phyloP scores from a whole-genome alignment of 306 rosid genomes.

The Castanea crenata region DNA sequence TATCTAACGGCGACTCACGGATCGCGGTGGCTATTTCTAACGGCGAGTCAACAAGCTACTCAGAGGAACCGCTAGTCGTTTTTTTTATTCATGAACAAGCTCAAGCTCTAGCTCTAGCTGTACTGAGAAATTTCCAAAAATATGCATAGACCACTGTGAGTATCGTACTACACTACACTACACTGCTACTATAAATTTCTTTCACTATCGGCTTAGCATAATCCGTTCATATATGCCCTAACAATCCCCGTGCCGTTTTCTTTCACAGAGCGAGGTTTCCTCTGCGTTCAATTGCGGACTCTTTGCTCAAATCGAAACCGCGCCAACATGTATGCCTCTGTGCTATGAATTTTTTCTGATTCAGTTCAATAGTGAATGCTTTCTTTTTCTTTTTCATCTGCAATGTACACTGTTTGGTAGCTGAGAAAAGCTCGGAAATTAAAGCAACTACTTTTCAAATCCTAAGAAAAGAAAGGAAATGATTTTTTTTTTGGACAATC shows the following conservation, averaged over 20 bases:
- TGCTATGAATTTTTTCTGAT: not conserved
- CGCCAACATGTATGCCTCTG: conserved; percentile 29
- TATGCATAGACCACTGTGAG: conserved; percentile 33
- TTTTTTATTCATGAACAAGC: not conserved
- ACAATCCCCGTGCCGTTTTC: not conserved
- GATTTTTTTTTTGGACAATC: not conserved
- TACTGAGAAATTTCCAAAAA: not conserved
- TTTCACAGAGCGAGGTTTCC: conserved; percentile 36
- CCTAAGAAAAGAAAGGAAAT: not conserved
- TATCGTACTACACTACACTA: not conserved
- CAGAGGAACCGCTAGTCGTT: not conserved
- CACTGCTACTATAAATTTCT: not conserved
- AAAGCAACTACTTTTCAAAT: not conserved
- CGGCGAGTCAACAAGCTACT: too few species aligned
- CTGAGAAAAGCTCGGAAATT: not conserved
- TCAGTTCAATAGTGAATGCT: not conserved
- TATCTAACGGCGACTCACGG: too few species aligned
- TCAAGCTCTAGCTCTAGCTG: not conserved
- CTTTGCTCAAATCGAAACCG: conserved; percentile 33
- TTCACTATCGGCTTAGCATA: not conserved
- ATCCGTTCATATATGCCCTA: not conserved
- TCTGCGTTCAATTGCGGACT: conserved; percentile 30
- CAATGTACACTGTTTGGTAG: not conserved
- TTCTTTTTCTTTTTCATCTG: not conserved
- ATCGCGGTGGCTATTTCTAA: too few species aligned